These are phyloP conservation scores for Scytalidium lignicola DNA, from an alignment of 2,329 filamentous ascomycete genomes.

Conservation along the genomic window DNA sequence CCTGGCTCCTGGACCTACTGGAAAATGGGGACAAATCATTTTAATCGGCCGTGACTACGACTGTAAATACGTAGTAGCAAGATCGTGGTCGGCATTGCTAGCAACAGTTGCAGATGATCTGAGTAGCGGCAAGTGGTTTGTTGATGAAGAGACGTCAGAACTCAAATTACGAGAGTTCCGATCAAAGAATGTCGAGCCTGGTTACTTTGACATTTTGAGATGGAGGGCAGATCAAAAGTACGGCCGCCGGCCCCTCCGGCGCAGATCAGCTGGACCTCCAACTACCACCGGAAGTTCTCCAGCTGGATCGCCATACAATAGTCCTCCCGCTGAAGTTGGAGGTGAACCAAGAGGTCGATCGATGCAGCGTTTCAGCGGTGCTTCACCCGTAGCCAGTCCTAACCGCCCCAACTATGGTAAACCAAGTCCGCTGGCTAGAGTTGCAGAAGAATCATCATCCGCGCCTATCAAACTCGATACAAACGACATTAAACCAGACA, in stretches of 20 bases:
- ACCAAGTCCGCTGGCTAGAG: slow-evolving; percentile 66
- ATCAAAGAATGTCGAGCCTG: slow-evolving; percentile 79
- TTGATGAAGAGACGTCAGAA: slow-evolving; percentile 89
- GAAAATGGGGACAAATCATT: slow-evolving; percentile 95
- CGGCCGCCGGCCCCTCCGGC: slow-evolving; percentile 49
- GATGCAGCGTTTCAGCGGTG: slow-evolving; percentile 62
- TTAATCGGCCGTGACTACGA: slow-evolving; percentile 97
- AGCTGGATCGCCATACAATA: slow-evolving; percentile 59
- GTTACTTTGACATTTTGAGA: slow-evolving; percentile 89
- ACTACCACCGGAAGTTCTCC: slow-evolving; percentile 28
- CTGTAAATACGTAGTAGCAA: slow-evolving; percentile 93
- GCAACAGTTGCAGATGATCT: slow-evolving; percentile 87
- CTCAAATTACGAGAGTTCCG: slow-evolving; percentile 92
- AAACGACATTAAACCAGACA: slow-evolving; percentile 18
- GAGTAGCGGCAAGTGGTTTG: slow-evolving; percentile 80
- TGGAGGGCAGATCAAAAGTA: slow-evolving; percentile 97
- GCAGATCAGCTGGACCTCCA: slow-evolving; percentile 44
- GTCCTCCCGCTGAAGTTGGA: slow-evolving; percentile 54
- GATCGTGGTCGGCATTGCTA: slow-evolving; percentile 85
- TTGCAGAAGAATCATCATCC: slow-evolving; percentile 68
- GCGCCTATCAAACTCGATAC: slow-evolving; percentile 20
- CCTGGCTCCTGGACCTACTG: slow-evolving; percentile 80
- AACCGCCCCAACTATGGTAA: slow-evolving; percentile 62
- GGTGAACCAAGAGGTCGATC: slow-evolving; percentile 64
- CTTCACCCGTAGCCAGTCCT: slow-evolving; percentile 59